Conservation (phyloP, 2,329 filamentous ascomycete species). For the Trichophyton schoenleinii region DNA sequence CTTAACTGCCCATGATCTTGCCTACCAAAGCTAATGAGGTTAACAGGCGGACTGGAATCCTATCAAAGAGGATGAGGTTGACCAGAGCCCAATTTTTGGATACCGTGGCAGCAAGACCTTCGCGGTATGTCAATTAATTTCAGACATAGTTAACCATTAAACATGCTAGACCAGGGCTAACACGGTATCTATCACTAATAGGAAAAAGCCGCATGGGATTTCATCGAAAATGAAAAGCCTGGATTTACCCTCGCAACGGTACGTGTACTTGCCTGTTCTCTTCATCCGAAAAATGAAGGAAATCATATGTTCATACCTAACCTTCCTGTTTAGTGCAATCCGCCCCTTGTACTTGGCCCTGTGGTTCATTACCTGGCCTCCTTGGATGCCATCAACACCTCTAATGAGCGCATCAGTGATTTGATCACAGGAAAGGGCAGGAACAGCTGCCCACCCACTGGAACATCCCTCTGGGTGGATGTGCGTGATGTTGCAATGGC, state of each 20-base stretch:
- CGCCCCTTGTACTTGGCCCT: conserved; percentile 52
- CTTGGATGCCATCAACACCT: conserved; percentile 57
- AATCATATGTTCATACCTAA: neutral
- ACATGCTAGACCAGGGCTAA: neutral
- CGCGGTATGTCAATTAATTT: conserved; percentile 17
- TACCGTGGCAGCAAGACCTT: conserved; percentile 45
- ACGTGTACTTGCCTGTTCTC: conserved; percentile 6
- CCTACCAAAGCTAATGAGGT: neutral
- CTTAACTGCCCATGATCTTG: neutral
- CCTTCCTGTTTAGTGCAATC: conserved; percentile 29
- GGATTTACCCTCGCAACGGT: conserved; percentile 51
- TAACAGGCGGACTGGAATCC: conserved; percentile 33
- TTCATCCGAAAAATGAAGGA: neutral
- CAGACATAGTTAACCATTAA: neutral
- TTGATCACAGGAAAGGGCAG: conserved; percentile 49
- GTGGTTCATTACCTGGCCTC: conserved; percentile 51
- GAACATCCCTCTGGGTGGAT: conserved; percentile 47
- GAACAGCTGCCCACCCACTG: conserved; percentile 45
- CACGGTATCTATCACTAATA: neutral
- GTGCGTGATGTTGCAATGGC: conserved; percentile 39
- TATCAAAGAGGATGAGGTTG: conserved; percentile 31
- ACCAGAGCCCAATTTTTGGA: conserved; percentile 22
- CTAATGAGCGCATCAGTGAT: conserved; percentile 54
- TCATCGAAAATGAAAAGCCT: conserved; percentile 44
- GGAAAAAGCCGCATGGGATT: conserved; percentile 55